Evolutionary conservation across 768 basidiomycete species (phyloP), one percentile per base, ranked within the genome.

Genomic region (Lactifluus pinguis): DNA sequence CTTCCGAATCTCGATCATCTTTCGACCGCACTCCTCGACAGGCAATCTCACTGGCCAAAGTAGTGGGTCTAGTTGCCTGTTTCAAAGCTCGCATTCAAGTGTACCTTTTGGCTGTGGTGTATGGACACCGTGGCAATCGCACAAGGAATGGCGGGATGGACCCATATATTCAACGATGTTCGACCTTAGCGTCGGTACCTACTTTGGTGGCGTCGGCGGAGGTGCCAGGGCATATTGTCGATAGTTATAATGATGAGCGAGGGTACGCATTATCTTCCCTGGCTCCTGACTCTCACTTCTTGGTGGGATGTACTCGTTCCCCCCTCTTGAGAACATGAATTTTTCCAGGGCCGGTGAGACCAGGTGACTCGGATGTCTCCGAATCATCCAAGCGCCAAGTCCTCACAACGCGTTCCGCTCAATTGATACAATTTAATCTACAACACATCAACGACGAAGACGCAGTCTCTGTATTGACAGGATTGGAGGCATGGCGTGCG

Each of bases 311-410:
- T 21, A 73, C 75, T 50, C 79, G 80, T 8, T 76, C 82, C 41
- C 71, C 76, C 49, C 70, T 69, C 50, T 76, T 19, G 74, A 76
- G 6, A 75, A 75, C 14, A 69, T 78, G 34, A 88, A 87, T 68
- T 87, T 84, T 67, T 87, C 87, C 25, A 75, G 85, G 52, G n/a
- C 85, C 86, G 49, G 77, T 80, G 55, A 79, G 80, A 21, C 77
- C 79, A 17, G 71, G 71, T 0, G 75, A 76, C n/a, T n/a, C n/a
- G n/a, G n/a, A n/a, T 21, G 72, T 70, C 11, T 73, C 76, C 32
- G 72, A 74, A 48, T 73, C 73, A 36, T 66, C 71, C 59, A 78
- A 81, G 60, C 74, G 72, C 36, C 71, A 70, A 49, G 79, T 78
- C 15, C 72, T 89, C 53, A 80, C 85, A 87, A 87, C 71, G 73